Evolutionary conservation across 495 filamentous ascomycete genomes (phyloP), one percentile per base, ranked within the genome.

Genomic region (Margaritispora aquatica): DNA sequence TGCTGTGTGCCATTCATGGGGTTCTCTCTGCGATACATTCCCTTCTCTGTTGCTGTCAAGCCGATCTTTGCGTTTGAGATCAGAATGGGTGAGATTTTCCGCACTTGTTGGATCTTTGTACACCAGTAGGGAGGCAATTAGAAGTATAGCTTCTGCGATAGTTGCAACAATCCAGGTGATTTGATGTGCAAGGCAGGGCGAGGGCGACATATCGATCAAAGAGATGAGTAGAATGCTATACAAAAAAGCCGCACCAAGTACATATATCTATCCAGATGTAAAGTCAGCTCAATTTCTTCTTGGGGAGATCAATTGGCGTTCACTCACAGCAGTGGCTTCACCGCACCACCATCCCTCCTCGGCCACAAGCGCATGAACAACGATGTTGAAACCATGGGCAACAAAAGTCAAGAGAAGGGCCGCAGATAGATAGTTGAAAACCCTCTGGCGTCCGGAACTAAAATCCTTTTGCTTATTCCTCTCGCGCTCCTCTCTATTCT

Each of bases 331-430:
- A 56, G 84, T 81, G 26, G 88, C 77, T 72, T 96, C 84, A 26
- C 89, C 90, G 68, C 90, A 94, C 94, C 92, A 97, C 92, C 92
- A 97, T 41, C 83, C 76, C 62, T 88, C 77, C 26, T 86, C 75
- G 52, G 79, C 76, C 17, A 78, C 62, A 57, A 96, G 75, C 59
- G 90, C 88, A 77, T 92, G 94, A 55, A 82, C 57, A 48, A 94
- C 83, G 63, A 95, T 85, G 66, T 89, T 84, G 50, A 75, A 77
- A 41, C 87, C 82, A 73, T 91, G 90, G 48, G 75, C 88, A 49
- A 92, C 69, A 55, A 94, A 88, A 17, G 89, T 90, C 55, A 86
- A 64, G 26, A 91, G 76, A 4, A 88, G 73, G 8, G 74, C 79
- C 7, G 82, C 73, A 26, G 90, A 85, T 15, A 93, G 70, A 78